Conservation (phyloP, 176 grass and related monocot genomes). For the Paspalum notatum region DNA sequence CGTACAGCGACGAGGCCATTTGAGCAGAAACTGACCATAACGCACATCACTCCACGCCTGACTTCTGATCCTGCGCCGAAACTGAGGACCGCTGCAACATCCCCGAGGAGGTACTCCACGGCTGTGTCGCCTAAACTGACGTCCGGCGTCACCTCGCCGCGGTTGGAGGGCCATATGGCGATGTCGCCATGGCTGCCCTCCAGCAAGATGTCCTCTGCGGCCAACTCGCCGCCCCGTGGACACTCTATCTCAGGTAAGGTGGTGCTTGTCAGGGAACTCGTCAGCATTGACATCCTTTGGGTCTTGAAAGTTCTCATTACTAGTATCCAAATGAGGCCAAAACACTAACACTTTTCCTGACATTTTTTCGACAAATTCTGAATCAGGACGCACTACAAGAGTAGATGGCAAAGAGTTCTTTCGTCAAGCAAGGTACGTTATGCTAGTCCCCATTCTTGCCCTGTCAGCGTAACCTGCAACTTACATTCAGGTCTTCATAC, state of each 20-base stretch:
- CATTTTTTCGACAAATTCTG: not conserved
- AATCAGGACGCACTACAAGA: conserved; percentile 59
- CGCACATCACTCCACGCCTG: conserved; percentile 58
- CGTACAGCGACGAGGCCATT: conserved; percentile 44
- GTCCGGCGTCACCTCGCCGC: conserved; percentile 62
- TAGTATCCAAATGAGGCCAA: too few relatives aligned
- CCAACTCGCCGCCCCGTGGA: conserved; percentile 71
- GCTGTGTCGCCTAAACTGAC: conserved; percentile 66
- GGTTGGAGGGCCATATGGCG: conserved; percentile 50
- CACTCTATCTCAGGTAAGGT: conserved; percentile 51
- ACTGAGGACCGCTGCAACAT: conserved; percentile 57
- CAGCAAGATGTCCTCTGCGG: conserved; percentile 86
- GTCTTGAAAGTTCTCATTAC: not conserved
- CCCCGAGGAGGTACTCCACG: conserved; percentile 53
- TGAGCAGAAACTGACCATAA: conserved; percentile 57
- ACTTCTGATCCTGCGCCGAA: conserved; percentile 52
- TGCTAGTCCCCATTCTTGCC: not conserved
- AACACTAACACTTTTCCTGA: not conserved
- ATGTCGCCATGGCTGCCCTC: conserved; percentile 80
- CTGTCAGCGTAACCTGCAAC: not conserved
- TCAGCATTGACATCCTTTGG: not conserved
- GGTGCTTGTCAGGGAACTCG: not conserved
- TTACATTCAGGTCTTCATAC: not conserved
- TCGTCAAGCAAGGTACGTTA: conserved; percentile 73
- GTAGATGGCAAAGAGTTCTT: conserved; percentile 99